Percentiles rank a stretch among this genome's conserved stretches.
Conservation (phyloP, 768 basidiomycete species). For the Tylopilus intermedius region DNA sequence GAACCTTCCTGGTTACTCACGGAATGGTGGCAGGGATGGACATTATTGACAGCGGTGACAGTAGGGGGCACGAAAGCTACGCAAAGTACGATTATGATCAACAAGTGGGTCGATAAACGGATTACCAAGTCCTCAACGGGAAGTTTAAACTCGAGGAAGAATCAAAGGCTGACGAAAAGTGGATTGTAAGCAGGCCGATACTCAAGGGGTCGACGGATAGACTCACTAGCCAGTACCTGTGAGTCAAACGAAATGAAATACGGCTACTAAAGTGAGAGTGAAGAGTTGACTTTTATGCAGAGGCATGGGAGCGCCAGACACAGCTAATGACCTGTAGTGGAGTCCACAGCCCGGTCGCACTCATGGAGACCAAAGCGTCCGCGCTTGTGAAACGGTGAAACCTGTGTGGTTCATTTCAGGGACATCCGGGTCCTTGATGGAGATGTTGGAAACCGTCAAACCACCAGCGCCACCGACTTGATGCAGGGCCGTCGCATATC, state of each 20-base stretch:
- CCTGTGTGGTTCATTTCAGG: background rate
- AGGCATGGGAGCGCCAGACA: background rate
- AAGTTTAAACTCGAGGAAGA: background rate
- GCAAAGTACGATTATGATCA: background rate
- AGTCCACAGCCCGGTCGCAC: background rate
- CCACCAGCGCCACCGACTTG: background rate
- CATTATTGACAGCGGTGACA: background rate
- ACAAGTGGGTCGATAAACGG: background rate
- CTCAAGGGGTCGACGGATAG: background rate
- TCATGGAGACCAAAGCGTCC: background rate
- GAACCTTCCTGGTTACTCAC: background rate
- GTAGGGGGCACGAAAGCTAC: background rate
- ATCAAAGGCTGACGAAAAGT: slow-evolving; percentile 7
- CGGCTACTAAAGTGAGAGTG: background rate
- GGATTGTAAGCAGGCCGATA: background rate
- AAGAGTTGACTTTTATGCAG: background rate
- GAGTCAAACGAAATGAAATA: slow-evolving; percentile 5
- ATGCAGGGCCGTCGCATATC: too few species aligned
- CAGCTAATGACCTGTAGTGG: background rate
- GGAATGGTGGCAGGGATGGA: background rate
- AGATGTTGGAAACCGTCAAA: background rate
- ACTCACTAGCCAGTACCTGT: slow-evolving; percentile 17
- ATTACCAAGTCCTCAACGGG: background rate
- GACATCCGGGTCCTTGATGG: background rate
- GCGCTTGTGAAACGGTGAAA: too few species aligned